Conservation (phyloP, 306 rosid genomes). For the Prunus mongolica region DNA sequence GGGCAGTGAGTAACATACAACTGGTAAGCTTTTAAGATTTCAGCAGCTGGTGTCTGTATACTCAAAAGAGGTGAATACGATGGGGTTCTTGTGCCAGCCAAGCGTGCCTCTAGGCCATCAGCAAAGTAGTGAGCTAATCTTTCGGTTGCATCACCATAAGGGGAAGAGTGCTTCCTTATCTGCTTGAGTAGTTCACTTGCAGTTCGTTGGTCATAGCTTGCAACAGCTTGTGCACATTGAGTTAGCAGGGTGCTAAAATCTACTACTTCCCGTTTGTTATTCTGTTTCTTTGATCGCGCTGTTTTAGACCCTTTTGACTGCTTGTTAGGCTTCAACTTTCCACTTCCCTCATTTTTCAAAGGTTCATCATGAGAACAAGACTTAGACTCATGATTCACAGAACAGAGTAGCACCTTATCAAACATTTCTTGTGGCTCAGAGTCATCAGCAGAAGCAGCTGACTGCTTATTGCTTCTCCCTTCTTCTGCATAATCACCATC, state of each 20-base stretch:
- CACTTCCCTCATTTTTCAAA: not conserved
- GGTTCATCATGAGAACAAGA: constrained; percentile 4
- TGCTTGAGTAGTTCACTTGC: constrained; percentile 29
- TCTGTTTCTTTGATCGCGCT: constrained; percentile 20
- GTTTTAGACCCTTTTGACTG: constrained; percentile 14
- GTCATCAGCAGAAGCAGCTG: constrained; percentile 25
- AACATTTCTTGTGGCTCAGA: constrained; percentile 29
- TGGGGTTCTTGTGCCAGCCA: constrained; percentile 22
- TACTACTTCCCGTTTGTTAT: constrained; percentile 19
- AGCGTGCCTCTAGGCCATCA: constrained; percentile 38
- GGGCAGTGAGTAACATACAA: constrained; percentile 37
- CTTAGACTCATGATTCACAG: constrained; percentile 3
- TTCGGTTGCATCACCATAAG: constrained; percentile 34
- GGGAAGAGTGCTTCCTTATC: constrained; percentile 38
- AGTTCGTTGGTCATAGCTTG: constrained; percentile 25
- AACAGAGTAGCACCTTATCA: constrained; percentile 31
- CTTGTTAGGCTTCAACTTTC: constrained; percentile 14
- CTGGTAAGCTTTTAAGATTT: constrained; percentile 31
- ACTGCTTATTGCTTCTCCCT: constrained; percentile 32
- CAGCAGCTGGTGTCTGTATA: constrained; percentile 24
- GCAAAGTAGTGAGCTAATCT: constrained; percentile 45
- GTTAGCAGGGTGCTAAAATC: constrained; percentile 37
- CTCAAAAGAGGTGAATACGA: constrained; percentile 30
- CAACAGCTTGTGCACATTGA: constrained; percentile 42
- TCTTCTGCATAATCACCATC: constrained; percentile 15